Base-by-base conservation (phyloP, 2,329 filamentous ascomycete genomes). In the Trichoderma guizhouense region DNA sequence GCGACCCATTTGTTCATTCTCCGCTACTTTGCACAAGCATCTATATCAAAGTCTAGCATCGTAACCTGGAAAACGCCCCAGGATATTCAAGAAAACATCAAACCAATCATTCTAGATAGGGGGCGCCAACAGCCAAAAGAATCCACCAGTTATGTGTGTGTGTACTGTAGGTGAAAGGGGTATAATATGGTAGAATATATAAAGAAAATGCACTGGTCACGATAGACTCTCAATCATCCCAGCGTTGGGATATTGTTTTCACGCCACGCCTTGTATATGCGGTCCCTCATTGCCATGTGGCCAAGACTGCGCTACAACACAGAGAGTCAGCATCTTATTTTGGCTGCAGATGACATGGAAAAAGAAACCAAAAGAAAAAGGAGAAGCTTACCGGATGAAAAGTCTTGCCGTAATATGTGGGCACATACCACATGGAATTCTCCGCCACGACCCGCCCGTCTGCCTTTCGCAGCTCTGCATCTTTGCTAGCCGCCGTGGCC, bases 381-480 rank as follows among this genome's bases (percentile, higher is more conserved):
- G 28, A 30, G 14, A 63, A n/a, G 11, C 78, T 34, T 34, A 81
- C 80, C 57, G 84, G 83, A 75, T 85, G 83, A 74, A 85, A 85
- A 0, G 82, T 84, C 76, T 84, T 84, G 57, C 82, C 84, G 67
- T 84, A 84, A 71, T 82, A 84, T 34, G 82, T 83, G 15, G 84
- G 83, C n/a, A 84, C 82, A 75, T 83, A 83, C 83, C 83, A 84
- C 81, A 83, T 84, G 3, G 81, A 82, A 58, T 81, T 81, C 67
- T 79, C 71, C 7, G 75, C 71, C 30, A 74, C 72, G 4, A 79
- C 28, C 14, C 77, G 74, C 1, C 76, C 77, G 9, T 76, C 72
- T 3, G 79, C 78, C 57, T 73, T 76, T 58, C 76, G 77, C 53
- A 85, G 76, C 4, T 74, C 77, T 4, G 82, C 81, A 66, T 85